Conservation (phyloP, 177 flowering plant species). For the Telopea speciosissima region DNA sequence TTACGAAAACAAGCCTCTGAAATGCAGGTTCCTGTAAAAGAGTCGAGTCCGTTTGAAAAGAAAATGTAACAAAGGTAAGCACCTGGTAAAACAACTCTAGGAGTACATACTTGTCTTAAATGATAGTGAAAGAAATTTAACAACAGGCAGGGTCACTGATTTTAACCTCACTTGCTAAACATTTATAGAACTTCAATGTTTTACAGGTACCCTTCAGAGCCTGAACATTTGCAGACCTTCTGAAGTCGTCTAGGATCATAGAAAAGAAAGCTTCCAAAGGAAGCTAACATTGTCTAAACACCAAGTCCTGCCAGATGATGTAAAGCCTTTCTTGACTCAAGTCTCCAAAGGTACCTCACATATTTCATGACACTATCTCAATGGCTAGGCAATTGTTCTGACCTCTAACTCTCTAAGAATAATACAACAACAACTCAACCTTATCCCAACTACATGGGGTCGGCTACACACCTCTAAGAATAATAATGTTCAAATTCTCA, state of each 20-base stretch:
- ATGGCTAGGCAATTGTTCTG: no score
- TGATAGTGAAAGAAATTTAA: background rate
- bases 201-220: background rate
- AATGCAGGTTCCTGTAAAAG: conserved; percentile 78
- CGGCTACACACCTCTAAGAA: no score
- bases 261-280: no score
- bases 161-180: background rate
- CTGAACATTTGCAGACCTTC: background rate
- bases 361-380: no score
- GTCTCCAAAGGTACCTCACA: background rate
- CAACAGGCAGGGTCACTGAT: background rate
- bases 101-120: background rate
- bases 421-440: no score
- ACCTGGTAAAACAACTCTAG: background rate
- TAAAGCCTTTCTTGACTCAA: background rate
- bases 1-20: conserved; percentile 73
- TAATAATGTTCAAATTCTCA: no score
- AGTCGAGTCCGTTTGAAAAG: conserved; percentile 4
- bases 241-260: no score
- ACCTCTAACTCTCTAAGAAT: no score
- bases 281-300: background rate
- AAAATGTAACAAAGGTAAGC: background rate
- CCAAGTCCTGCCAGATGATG: background rate
- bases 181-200: no score
- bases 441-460: no score